Evolutionary conservation across 73 alveolate species (phyloP), one percentile per base, ranked within the genome.

Genomic region (Tetrahymena borealis): DNA sequence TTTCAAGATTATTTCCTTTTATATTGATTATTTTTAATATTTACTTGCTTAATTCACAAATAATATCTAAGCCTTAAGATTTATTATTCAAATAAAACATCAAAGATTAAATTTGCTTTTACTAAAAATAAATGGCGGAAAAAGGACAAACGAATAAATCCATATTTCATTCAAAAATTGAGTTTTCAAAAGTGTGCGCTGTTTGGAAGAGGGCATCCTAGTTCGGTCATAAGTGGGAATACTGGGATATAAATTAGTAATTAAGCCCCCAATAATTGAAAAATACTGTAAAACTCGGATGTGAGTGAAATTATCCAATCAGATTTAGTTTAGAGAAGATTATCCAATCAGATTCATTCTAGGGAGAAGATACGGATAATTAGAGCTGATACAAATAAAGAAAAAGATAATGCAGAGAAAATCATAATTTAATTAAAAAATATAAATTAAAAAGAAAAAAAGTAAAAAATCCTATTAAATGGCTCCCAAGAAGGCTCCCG

Each of bases 401-500:
- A 60, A 60, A 60, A 60, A n/a, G 85, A 60, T 60, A 60, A 60
- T 60, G 85, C 85, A 60, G 85, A 60, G 28, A 60, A 60, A 60
- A 60, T 60, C 85, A 60, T 60, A 60, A 60, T 60, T 60, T 60
- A 60, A 60, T 60, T 35, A 60, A 60, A 60, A 60, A 60, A 60
- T 60, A 60, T 60, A 60, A 60, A 60, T 60, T 60, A 60, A 60
- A 60, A 60, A 60, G 85, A 60, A 60, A 60, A 43, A 60, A 60
- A 60, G 85, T 60, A 60, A 60, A 60, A 60, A 60, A 60, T 20
- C 85, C 85, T 24, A 24, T 60, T 60, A 60, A 60, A 93, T 93
- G 95, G 95, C 95, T 79, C 95, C 95, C 90, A 40, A 91, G 40
- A 93, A 95, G 93, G 93, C 96, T 93, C 96, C 92, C 91, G 91